phyloP scores from a whole-genome alignment of 2,329 filamentous ascomycete species.

The Malbranchea zuffiana region DNA sequence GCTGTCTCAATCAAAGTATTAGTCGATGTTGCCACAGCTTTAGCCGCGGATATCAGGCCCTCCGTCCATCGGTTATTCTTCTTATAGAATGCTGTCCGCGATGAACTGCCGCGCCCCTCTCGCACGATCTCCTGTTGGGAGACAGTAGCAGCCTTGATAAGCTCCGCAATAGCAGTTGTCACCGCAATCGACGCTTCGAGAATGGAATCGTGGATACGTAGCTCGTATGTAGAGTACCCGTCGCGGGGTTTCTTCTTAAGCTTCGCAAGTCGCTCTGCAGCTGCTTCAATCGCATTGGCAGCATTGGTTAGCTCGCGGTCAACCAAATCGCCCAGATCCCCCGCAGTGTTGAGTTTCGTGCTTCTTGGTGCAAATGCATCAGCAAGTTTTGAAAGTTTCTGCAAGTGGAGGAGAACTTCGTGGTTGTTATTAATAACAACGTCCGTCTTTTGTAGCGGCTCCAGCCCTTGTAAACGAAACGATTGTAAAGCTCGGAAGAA shows the following conservation, averaged over 20 bases:
- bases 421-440: slow-evolving; percentile 97
- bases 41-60: slow-evolving; percentile 90
- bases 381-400: slow-evolving; percentile 84
- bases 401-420: slow-evolving; percentile 86
- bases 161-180: slow-evolving; percentile 81
- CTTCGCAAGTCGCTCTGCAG: slow-evolving; percentile 77
- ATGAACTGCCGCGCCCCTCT: slow-evolving; percentile 77
- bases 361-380: slow-evolving; percentile 85
- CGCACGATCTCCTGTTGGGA: slow-evolving; percentile 96
- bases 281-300: slow-evolving; percentile 87
- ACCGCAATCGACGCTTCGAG: slow-evolving; percentile 86
- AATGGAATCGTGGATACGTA: slow-evolving; percentile 91
- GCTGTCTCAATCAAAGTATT: slow-evolving; percentile 97
- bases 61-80: slow-evolving; percentile 99
- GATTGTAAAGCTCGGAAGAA: slow-evolving; percentile 94
- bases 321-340: slow-evolving; percentile 85
- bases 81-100: slow-evolving; percentile 93
- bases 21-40: slow-evolving; percentile 85
- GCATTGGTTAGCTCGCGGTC: slow-evolving; percentile 87
- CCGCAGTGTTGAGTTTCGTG: slow-evolving; percentile 63
- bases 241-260: slow-evolving; percentile 95
- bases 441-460: slow-evolving; percentile 84
- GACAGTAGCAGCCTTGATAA: slow-evolving; percentile 87
- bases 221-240: slow-evolving; percentile 88
- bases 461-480: slow-evolving; percentile 83